A percentile compares a stretch with the other conserved stretches of the same genome.
phyloP scores from a whole-genome alignment of 208 protist genomes.

The Trypanosoma mega region DNA sequence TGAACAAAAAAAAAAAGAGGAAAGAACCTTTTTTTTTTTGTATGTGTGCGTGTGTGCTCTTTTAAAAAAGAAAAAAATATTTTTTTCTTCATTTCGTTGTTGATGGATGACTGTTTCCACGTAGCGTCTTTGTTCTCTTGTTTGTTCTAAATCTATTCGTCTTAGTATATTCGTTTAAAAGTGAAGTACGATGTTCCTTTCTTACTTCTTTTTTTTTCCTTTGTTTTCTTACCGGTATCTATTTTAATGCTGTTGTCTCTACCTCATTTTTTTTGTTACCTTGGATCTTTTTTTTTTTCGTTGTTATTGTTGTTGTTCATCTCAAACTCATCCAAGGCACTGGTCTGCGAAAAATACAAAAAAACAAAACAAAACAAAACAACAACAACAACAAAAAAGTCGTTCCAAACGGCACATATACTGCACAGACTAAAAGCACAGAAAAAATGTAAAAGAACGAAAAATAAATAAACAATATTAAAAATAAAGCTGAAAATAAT shows the following conservation, averaged over 20 bases:
- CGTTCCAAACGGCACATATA: neutral
- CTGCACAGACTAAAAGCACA: neutral
- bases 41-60: no score
- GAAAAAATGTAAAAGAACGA: conserved; percentile 12
- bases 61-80: no score
- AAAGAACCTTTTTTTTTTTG: no score
- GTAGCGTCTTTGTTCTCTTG: no score
- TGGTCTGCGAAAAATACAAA: no score
- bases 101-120: no score
- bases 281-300: conserved; percentile 1
- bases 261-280: conserved; percentile 14
- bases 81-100: no score
- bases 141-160: no score
- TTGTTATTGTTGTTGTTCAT: neutral
- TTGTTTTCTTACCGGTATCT: neutral
- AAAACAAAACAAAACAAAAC: neutral
- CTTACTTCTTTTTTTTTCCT: conserved; percentile 3
- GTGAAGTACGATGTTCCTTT: neutral
- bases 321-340: neutral
- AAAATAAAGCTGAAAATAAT: neutral
- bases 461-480: conserved; percentile 14
- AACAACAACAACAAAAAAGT: neutral
- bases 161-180: neutral
- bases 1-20: no score
- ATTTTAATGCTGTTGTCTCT: neutral